Evolutionary conservation across 306 rosid genomes (phyloP).

Genomic region (Pterocarpus macrocarpus): DNA sequence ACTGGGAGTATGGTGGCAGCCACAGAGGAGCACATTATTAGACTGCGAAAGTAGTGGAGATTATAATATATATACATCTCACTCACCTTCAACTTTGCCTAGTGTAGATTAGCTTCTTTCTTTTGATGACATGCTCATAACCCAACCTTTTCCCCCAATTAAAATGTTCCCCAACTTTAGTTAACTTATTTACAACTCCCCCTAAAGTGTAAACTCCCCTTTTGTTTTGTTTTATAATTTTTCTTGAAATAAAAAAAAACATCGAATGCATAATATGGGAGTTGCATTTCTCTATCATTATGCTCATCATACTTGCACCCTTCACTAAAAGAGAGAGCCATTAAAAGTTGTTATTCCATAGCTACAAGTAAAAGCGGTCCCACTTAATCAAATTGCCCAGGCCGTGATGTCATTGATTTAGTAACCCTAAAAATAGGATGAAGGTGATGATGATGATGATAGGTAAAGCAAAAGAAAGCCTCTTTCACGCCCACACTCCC

Average conservation of each 20-base stretch:
- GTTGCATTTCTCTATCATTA: slow-evolving; percentile 37
- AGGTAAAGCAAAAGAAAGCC: slow-evolving; percentile 3
- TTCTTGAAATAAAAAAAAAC: neutral
- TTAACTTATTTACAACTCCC: slow-evolving; percentile 22
- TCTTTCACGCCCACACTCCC: slow-evolving; percentile 28
- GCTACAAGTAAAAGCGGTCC: slow-evolving; percentile 43
- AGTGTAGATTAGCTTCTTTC: slow-evolving; percentile 48
- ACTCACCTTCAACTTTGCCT: slow-evolving; percentile 58
- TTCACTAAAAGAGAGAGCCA: slow-evolving; percentile 22
- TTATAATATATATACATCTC: slow-evolving; percentile 45
- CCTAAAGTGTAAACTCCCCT: slow-evolving; percentile 11
- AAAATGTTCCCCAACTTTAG: slow-evolving; percentile 47
- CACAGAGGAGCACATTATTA: slow-evolving; percentile 60
- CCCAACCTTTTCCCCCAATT: slow-evolving; percentile 30
- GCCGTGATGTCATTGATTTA: slow-evolving; percentile 60
- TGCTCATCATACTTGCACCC: slow-evolving; percentile 40
- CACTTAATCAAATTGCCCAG: slow-evolving; percentile 53
- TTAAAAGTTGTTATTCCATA: neutral
- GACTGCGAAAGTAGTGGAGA: slow-evolving; percentile 41
- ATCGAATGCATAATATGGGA: slow-evolving; percentile 11
- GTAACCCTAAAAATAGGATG: slow-evolving; percentile 41
- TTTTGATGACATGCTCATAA: slow-evolving; percentile 49
- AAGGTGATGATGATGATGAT: slow-evolving; percentile 31
- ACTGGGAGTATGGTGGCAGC: slow-evolving; percentile 53
- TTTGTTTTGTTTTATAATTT: neutral